Conservation (phyloP, 139 green algal genomes). For the Micromonas pusilla region DNA sequence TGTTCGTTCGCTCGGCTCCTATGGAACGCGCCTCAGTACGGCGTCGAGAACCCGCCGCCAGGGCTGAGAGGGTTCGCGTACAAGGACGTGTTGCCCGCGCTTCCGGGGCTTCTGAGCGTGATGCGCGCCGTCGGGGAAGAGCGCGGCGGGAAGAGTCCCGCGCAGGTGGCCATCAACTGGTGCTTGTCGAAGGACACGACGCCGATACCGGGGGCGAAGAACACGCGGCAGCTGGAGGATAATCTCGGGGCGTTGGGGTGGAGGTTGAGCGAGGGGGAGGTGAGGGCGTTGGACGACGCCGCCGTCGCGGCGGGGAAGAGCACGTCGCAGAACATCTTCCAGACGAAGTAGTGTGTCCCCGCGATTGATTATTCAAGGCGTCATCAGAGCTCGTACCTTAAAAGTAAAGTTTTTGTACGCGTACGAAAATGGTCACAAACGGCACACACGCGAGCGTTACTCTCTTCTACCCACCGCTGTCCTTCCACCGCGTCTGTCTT, state of each 20-base stretch:
- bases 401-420: too few relatives aligned
- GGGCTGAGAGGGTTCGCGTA: conserved; percentile 16
- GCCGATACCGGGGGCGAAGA: conserved; percentile 87
- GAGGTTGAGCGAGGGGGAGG: conserved; percentile 2
- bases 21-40: too few relatives aligned
- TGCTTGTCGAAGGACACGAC: conserved; percentile 86
- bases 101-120: conserved; percentile 49
- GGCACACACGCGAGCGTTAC: too few relatives aligned
- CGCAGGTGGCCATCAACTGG: conserved; percentile 92
- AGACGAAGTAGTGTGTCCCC: background rate
- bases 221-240: conserved; percentile 40
- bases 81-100: conserved; percentile 59
- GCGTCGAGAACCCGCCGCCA: conserved; percentile 12
- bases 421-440: too few relatives aligned
- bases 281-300: conserved; percentile 5
- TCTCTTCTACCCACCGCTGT: too few relatives aligned
- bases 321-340: conserved; percentile 17
- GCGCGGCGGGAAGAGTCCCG: conserved; percentile 54
- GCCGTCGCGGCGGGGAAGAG: background rate
- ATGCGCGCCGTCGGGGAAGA: conserved; percentile 55
- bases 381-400: too few relatives aligned
- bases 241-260: conserved; percentile 11
- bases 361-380: too few relatives aligned
- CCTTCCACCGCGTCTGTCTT: too few relatives aligned
- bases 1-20: too few relatives aligned